phyloP scores from a whole-genome alignment of 345 rosid genomes.

The Rhodamnia argentea region DNA sequence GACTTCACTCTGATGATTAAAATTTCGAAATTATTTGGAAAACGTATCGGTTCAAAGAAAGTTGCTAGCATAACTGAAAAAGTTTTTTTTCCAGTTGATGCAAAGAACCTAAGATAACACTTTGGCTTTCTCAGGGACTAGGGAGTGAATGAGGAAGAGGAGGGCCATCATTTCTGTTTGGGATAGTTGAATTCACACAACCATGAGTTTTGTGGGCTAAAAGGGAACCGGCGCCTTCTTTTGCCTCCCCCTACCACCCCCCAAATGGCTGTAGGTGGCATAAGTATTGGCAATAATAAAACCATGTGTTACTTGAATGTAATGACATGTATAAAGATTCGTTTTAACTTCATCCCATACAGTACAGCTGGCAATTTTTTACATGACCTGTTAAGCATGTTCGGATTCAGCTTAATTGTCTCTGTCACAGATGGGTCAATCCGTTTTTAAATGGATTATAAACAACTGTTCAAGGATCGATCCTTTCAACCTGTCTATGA shows the following conservation, averaged over 20 bases:
- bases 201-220: too few species aligned
- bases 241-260: background rate
- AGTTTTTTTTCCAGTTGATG: background rate
- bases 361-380: background rate
- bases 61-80: background rate
- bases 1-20: background rate
- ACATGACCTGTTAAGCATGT: background rate
- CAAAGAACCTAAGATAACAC: background rate
- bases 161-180: background rate
- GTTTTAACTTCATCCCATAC: background rate
- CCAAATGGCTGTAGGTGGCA: background rate
- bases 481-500: background rate
- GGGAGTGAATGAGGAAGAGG: background rate
- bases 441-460: background rate
- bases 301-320: background rate
- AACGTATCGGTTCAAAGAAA: background rate
- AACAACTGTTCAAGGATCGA: background rate
- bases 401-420: background rate
- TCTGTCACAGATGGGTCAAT: background rate
- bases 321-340: background rate
- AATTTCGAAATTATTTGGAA: background rate
- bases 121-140: background rate
- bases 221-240: background rate
- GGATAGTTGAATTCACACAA: too few species aligned
- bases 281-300: background rate